Evolutionary conservation across 768 basidiomycete genomes (phyloP).

Genomic region (Macrolepiota fuliginosa): DNA sequence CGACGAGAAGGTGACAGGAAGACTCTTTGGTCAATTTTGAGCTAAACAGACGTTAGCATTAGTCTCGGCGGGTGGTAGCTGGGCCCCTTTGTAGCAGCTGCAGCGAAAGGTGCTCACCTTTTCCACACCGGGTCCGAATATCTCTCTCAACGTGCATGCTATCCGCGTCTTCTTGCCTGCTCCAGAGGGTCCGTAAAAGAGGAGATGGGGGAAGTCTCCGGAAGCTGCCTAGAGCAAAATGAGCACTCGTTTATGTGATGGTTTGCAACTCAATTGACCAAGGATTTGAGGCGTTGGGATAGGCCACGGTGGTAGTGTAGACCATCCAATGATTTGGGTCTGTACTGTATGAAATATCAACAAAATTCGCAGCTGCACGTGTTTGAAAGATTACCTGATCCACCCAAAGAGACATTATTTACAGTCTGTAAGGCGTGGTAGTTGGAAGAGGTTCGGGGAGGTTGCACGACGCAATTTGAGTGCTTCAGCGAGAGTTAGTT

Average conservation of each 20-base stretch:
- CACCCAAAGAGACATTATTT: constrained; percentile 66
- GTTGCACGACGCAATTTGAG: neutral
- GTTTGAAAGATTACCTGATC: constrained; percentile 43
- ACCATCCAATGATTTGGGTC: constrained; percentile 79
- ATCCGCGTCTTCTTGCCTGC: constrained; percentile 99
- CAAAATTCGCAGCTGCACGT: neutral
- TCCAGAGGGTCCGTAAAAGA: constrained; percentile 96
- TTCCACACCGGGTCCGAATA: constrained; percentile 91
- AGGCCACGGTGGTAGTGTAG: constrained; percentile 87
- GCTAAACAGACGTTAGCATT: constrained; percentile 39
- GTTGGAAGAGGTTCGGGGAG: neutral
- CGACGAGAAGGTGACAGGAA: constrained; percentile 93
- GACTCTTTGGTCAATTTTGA: constrained; percentile 96
- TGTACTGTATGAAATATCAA: constrained; percentile 50
- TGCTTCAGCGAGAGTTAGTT: too few species aligned
- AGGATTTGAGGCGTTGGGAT: constrained; percentile 73
- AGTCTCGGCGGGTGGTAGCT: neutral
- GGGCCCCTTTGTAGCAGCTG: too few species aligned
- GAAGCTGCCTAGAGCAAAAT: constrained; percentile 60
- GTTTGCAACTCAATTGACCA: constrained; percentile 39
- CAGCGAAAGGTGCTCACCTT: too few species aligned
- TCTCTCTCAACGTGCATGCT: constrained; percentile 79
- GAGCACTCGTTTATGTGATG: neutral
- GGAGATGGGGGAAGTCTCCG: constrained; percentile 95
- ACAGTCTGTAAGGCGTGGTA: neutral